These are phyloP conservation scores for Jamesozyma jinghongensis DNA, from an alignment of 805 yeast genomes.

Conservation along the genomic window DNA sequence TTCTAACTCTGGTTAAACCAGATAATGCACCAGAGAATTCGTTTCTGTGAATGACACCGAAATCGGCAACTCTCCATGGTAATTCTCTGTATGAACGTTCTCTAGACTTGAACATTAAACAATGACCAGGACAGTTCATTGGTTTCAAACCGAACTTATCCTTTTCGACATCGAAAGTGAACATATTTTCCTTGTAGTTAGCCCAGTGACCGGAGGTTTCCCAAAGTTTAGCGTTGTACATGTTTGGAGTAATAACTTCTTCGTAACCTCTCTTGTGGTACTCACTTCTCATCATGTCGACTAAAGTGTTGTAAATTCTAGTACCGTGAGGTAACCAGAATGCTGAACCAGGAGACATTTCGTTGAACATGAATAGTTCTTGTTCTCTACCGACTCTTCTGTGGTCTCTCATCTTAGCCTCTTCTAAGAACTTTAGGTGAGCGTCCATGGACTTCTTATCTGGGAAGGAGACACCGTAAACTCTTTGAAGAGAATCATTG, in stretches of 20 bases:
- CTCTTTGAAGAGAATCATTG: slow-evolving; percentile 93
- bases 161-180: slow-evolving; percentile 92
- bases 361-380: slow-evolving; percentile 90
- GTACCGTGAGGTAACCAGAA: slow-evolving; percentile 99
- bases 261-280: slow-evolving; percentile 92
- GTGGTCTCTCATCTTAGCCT: slow-evolving; percentile 94
- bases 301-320: slow-evolving; percentile 84
- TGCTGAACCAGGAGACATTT: slow-evolving; percentile 94
- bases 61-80: slow-evolving; percentile 98
- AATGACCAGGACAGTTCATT: slow-evolving; percentile 89
- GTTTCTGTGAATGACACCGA: slow-evolving; percentile 94
- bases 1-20: slow-evolving; percentile 92
- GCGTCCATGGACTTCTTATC: slow-evolving; percentile 94
- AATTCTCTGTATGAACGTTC: slow-evolving; percentile 94
- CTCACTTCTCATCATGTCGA: slow-evolving; percentile 70
- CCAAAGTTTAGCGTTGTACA: slow-evolving; percentile 97
- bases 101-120: slow-evolving; percentile 82
- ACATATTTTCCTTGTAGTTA: slow-evolving; percentile 96
- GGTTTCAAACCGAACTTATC: slow-evolving; percentile 93
- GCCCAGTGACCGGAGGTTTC: slow-evolving; percentile 99
- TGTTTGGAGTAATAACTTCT: slow-evolving; percentile 98
- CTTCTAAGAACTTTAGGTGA: slow-evolving; percentile 87
- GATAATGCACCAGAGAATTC: slow-evolving; percentile 94
- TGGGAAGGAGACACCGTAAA: slow-evolving; percentile 97
- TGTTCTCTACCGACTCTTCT: slow-evolving; percentile 95